Evolutionary conservation across 192 early-diverging fungal species (phyloP).

Genomic region (Allomyces javanicus): DNA sequence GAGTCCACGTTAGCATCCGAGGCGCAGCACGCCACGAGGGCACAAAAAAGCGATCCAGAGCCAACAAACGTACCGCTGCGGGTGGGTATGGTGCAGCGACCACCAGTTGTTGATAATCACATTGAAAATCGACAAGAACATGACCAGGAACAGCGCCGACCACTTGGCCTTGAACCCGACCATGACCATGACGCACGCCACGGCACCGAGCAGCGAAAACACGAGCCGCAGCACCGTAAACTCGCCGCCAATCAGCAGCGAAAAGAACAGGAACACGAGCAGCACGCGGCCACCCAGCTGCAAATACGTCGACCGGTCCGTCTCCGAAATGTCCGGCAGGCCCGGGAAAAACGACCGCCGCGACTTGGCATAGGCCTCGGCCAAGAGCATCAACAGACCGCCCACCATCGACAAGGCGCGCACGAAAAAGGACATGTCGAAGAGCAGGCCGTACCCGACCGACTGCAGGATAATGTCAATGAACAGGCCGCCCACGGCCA

Average conservation of each 20-base stretch:
- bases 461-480: constrained; percentile 67
- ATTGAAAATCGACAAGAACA: constrained; percentile 76
- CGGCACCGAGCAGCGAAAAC: constrained; percentile 51
- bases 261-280: constrained; percentile 78
- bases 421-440: constrained; percentile 73
- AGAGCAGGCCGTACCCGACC: constrained; percentile 84
- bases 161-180: constrained; percentile 96
- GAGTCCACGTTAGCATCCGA: neutral
- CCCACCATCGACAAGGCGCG: constrained; percentile 85
- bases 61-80: constrained; percentile 28
- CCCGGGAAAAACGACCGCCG: constrained; percentile 66
- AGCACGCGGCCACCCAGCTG: constrained; percentile 80
- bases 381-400: constrained; percentile 83
- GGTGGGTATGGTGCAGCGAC: constrained; percentile 59
- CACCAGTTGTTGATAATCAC: constrained; percentile 93
- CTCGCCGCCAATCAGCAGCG: constrained; percentile 69
- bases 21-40: too few relatives aligned
- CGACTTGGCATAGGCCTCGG: constrained; percentile 46
- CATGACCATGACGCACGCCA: constrained; percentile 83
- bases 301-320: constrained; percentile 71
- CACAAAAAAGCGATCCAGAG: neutral
- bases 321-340: constrained; percentile 65
- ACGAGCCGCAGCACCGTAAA: constrained; percentile 47
- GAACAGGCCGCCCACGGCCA: constrained; percentile 65
- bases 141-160: constrained; percentile 81